These are phyloP conservation scores for Bondarzewia mesenterica DNA, from an alignment of 1,284 basidiomycete genomes.

Conservation along the genomic window DNA sequence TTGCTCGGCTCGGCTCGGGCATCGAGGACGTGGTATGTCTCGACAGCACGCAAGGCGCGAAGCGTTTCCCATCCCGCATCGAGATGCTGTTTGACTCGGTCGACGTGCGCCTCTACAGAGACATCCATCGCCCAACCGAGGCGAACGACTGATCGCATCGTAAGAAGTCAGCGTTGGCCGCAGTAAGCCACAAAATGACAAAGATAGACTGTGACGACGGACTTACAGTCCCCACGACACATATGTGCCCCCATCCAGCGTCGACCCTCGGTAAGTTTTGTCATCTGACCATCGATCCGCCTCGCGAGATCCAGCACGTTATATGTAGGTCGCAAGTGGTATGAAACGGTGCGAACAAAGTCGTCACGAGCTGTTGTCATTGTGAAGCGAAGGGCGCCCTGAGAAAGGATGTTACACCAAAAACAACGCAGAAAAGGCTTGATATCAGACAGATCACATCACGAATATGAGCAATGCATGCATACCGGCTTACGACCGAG, in stretches of 20 bases:
- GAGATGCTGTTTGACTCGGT: slow-evolving; percentile 28
- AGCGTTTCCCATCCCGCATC: slow-evolving; percentile 22
- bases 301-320: slow-evolving; percentile 24
- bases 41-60: slow-evolving; percentile 14
- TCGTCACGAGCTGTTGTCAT: slow-evolving; percentile 15
- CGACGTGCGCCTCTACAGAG: slow-evolving; percentile 26
- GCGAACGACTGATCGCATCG: slow-evolving; percentile 16
- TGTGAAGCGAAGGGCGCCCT: slow-evolving; percentile 34
- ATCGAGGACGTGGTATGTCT: slow-evolving; percentile 21
- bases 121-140: slow-evolving; percentile 30
- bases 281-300: slow-evolving; percentile 26
- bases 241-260: slow-evolving; percentile 41
- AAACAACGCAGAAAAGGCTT: no score
- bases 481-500: slow-evolving; percentile 31
- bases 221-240: slow-evolving; percentile 37
- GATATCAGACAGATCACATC: no score
- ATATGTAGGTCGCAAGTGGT: slow-evolving; percentile 23
- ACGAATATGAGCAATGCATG: neutral
- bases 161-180: no score
- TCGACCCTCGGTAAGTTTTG: slow-evolving; percentile 24
- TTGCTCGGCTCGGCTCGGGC: slow-evolving; percentile 15
- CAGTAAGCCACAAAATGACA: neutral
- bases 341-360: slow-evolving; percentile 29
- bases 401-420: neutral
- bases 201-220: no score